A percentile compares a stretch with the other conserved stretches of the same genome.
phyloP scores from a whole-genome alignment of 1,284 basidiomycete species.

The Schizopora paradoxa region DNA sequence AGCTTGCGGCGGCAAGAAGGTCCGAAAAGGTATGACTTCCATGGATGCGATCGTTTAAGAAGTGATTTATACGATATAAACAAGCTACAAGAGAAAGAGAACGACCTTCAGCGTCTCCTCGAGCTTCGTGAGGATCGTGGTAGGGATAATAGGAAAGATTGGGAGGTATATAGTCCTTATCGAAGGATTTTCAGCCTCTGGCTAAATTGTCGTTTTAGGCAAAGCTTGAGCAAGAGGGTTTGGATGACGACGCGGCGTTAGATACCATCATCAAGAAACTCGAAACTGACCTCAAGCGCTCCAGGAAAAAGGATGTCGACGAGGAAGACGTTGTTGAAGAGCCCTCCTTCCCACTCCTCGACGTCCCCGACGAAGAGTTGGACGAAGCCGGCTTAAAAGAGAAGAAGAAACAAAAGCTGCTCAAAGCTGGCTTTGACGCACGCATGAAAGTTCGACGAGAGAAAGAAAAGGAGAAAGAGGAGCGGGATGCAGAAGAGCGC shows the following conservation, averaged over 20 bases:
- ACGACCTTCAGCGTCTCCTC: slow-evolving; percentile 71
- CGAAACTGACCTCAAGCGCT: slow-evolving; percentile 60
- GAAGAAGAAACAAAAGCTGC: slow-evolving; percentile 87
- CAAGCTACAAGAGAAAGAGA: slow-evolving; percentile 76
- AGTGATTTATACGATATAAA: neutral
- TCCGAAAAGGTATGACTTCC: slow-evolving; percentile 68
- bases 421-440: slow-evolving; percentile 95
- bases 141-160: slow-evolving; percentile 73
- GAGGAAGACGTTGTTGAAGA: slow-evolving; percentile 59
- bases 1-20: slow-evolving; percentile 85
- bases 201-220: slow-evolving; percentile 39
- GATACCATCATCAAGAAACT: slow-evolving; percentile 78
- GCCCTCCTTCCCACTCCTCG: slow-evolving; percentile 83
- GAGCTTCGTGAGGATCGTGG: slow-evolving; percentile 61
- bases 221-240: slow-evolving; percentile 65
- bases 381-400: slow-evolving; percentile 93
- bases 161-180: slow-evolving; percentile 41
- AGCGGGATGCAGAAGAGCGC: slow-evolving; percentile 67
- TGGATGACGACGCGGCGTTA: slow-evolving; percentile 57
- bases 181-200: slow-evolving; percentile 6
- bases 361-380: slow-evolving; percentile 89
- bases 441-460: slow-evolving; percentile 82
- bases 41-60: neutral
- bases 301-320: slow-evolving; percentile 68
- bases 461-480: slow-evolving; percentile 80